Conservation (phyloP, 176 grass and related monocot species). For the Phoenix roebelenii region DNA sequence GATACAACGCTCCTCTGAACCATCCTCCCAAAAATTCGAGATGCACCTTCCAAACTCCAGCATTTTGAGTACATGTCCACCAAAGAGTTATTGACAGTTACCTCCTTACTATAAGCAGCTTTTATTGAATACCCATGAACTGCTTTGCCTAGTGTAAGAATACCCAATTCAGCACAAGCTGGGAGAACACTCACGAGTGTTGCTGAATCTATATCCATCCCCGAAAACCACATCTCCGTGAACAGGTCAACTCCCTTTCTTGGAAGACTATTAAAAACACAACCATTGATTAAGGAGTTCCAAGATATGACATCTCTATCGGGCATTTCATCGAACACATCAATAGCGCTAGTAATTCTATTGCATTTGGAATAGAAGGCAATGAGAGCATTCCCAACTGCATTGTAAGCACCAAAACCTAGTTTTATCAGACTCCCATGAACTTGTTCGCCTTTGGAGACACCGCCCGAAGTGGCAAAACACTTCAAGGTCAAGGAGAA, state of each 20-base stretch:
- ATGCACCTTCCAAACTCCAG: conserved; percentile 45
- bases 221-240: conserved; percentile 41
- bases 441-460: conserved; percentile 32
- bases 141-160: conserved; percentile 37
- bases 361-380: conserved; percentile 53
- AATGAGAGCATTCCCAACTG: conserved; percentile 65
- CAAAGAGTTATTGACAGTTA: conserved; percentile 46
- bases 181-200: conserved; percentile 58
- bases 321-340: conserved; percentile 60
- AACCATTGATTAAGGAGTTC: conserved; percentile 69
- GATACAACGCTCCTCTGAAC: conserved; percentile 53
- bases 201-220: conserved; percentile 43
- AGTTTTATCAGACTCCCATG: conserved; percentile 60
- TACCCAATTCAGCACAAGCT: conserved; percentile 37
- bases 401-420: conserved; percentile 45
- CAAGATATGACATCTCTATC: conserved; percentile 63
- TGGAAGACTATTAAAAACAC: conserved; percentile 42
- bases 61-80: conserved; percentile 89
- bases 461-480: conserved; percentile 30
- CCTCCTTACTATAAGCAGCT: conserved; percentile 38
- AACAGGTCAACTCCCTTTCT: conserved; percentile 37
- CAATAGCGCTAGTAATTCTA: conserved; percentile 37
- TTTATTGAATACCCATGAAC: conserved; percentile 63
- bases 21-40: conserved; percentile 61
- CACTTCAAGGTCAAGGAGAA: conserved; percentile 70